These are phyloP conservation scores for Chlorella vulgaris DNA, from an alignment of 139 green algal genomes.

Conservation along the genomic window DNA sequence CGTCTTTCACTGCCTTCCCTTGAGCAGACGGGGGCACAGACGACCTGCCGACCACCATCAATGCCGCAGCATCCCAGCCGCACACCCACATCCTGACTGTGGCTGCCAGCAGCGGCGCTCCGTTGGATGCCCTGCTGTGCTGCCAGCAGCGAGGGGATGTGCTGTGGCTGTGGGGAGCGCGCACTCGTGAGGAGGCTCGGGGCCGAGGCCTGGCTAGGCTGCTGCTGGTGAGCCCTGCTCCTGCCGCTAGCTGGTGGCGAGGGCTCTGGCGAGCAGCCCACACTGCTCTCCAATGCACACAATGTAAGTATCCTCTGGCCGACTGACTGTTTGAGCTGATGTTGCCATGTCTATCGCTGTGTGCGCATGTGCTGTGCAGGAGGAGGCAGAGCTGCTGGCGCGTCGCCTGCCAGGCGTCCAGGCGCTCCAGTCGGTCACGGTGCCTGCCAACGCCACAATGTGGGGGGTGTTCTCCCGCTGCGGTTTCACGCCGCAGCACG, in stretches of 20 bases:
- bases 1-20: no score
- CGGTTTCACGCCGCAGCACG: not conserved
- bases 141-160: slow-evolving; percentile 31
- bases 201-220: not conserved
- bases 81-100: slow-evolving; percentile 4
- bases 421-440: slow-evolving; percentile 16
- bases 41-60: slow-evolving; percentile 14
- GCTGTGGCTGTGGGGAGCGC: slow-evolving; percentile 26
- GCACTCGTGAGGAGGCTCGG: slow-evolving; percentile 1
- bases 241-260: not conserved
- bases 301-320: no score
- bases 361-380: no score
- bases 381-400: slow-evolving; percentile 2
- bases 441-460: slow-evolving; percentile 10
- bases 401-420: not conserved
- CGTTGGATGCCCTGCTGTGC: slow-evolving; percentile 27
- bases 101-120: not conserved
- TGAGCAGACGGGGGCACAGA: slow-evolving; percentile 11
- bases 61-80: not conserved
- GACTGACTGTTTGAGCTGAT: no score
- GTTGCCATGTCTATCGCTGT: no score
- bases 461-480: slow-evolving; percentile 4
- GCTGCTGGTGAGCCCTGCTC: slow-evolving; percentile 14
- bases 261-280: no score
- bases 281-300: no score